Conservation (phyloP, 805 yeast species). For the Candida oleophila region DNA sequence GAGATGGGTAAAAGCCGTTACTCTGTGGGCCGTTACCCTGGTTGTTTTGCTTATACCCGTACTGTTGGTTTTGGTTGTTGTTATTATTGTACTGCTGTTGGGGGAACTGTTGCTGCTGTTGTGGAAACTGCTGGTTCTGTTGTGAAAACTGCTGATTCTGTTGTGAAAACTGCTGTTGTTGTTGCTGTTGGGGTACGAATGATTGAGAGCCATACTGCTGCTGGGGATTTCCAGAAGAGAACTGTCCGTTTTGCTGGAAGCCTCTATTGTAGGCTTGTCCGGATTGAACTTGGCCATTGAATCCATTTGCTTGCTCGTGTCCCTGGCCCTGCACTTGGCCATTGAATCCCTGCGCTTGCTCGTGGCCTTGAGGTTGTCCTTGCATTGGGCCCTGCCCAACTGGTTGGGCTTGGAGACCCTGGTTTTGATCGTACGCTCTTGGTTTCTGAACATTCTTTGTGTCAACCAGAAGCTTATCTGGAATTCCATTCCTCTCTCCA, state of each 20-base stretch:
- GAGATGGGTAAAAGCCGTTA: slow-evolving; percentile 7
- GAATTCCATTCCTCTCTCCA: not conserved
- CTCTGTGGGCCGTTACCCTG: slow-evolving; percentile 2
- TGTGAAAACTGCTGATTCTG: slow-evolving; percentile 5
- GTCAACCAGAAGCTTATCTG: not conserved
- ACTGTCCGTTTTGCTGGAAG: not conserved
- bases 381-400: too few species aligned
- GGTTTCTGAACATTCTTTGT: slow-evolving; percentile 1
- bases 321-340: not conserved
- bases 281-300: not conserved
- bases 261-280: slow-evolving; percentile 2
- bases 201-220: slow-evolving; percentile 5
- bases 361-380: slow-evolving; percentile 1
- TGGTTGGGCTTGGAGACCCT: not conserved
- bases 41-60: not conserved
- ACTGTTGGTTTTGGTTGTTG: not conserved
- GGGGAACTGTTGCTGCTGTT: slow-evolving; percentile 4
- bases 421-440: not conserved
- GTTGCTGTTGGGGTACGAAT: slow-evolving; percentile 9
- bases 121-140: slow-evolving; percentile 5
- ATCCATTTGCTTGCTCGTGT: not conserved
- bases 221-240: not conserved
- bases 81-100: slow-evolving; percentile 1
- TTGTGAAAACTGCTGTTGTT: slow-evolving; percentile 6
- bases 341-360: not conserved